Percentiles rank a stretch among this genome's conserved stretches.
Evolutionary conservation across 169 alveolate species (phyloP).

Genomic region (Eimeria maxima): DNA sequence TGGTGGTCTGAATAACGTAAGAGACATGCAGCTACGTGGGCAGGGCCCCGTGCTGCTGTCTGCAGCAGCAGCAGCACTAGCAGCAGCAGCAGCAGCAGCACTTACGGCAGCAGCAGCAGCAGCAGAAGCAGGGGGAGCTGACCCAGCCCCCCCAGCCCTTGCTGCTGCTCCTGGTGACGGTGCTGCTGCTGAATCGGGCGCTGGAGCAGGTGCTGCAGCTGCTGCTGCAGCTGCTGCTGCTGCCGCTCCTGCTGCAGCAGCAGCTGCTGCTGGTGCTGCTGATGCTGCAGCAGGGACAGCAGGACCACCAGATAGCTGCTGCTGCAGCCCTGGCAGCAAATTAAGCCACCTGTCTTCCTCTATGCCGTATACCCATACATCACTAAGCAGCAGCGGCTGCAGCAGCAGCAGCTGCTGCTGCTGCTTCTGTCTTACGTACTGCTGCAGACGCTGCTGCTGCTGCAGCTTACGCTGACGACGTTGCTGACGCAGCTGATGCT

Average conservation of each 20-base stretch:
- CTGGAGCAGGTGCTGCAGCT: not conserved
- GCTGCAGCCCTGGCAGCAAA: not conserved
- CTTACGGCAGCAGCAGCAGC: no score
- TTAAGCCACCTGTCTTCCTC: not conserved
- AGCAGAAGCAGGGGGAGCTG: no score
- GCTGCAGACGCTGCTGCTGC: constrained; percentile 40
- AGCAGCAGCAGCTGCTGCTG: not conserved
- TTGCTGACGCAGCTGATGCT: not conserved
- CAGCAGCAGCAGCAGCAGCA: no score
- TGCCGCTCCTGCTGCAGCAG: not conserved
- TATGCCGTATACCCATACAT: constrained; percentile 4
- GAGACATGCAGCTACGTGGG: constrained; percentile 14
- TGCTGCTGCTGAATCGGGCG: no score
- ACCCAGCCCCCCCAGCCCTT: no score
- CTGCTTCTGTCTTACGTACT: not conserved
- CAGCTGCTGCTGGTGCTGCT: not conserved
- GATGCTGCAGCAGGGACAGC: not conserved
- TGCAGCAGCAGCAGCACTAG: no score
- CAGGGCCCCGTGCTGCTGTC: no score
- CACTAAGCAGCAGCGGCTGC: not conserved
- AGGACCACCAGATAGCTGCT: not conserved
- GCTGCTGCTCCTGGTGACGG: no score
- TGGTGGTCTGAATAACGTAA: constrained; percentile 8
- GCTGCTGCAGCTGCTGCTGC: not conserved
- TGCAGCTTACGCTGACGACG: not conserved